Base-by-base conservation (phyloP, 2,329 filamentous ascomycete genomes). In the Pyrenophora seminiperda region DNA sequence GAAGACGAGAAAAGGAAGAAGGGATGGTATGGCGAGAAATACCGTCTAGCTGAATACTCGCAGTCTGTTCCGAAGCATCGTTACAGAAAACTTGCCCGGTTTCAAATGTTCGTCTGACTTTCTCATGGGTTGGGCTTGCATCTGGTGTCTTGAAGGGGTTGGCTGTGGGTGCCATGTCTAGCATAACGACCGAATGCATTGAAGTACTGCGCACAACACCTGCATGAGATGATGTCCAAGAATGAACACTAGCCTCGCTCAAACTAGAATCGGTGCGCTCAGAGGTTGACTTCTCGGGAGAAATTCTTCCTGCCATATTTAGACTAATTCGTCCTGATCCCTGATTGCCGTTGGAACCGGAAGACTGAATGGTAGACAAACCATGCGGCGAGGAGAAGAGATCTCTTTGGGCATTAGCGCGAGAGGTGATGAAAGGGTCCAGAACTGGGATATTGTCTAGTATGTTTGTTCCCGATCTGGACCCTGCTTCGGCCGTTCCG, bases 181-280 rank as follows among this genome's bases (percentile, higher is more conserved):
- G 56, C 4, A 78, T 63, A 4, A 70, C 70, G 11, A 71, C 70
- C 1, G 76, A 78, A 6, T 75, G 73, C 36, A 76, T 73, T 0
- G 78, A 80, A 24, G 77, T 66, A 31, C 70, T 80, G 5, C 78
- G 72, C 3, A 69, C 73, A 11, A 80, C 62, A 29, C 75, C 76
- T 19, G 63, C 74, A 9, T 59, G 66, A 4, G 65, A 62, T 3
- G 77, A 77, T 9, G 66, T 65, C 27, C 75, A 75, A 2, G 79
- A 80, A 0, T 76, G 53, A 4, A 70, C 68, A 17, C 81, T 83
- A 7, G 71, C 71, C 10, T 84, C 82, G 46, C 81, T 84, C 3
- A 85, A 70, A 22, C 78, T 81, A 1, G 82, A 84, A 3, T 75
- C 75, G 2, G 82, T 85, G 15, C 81, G 77, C 29, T 84, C 62